Evolutionary conservation across 164 flowering plant genomes (phyloP).

Genomic region (Brasenia schreberi): DNA sequence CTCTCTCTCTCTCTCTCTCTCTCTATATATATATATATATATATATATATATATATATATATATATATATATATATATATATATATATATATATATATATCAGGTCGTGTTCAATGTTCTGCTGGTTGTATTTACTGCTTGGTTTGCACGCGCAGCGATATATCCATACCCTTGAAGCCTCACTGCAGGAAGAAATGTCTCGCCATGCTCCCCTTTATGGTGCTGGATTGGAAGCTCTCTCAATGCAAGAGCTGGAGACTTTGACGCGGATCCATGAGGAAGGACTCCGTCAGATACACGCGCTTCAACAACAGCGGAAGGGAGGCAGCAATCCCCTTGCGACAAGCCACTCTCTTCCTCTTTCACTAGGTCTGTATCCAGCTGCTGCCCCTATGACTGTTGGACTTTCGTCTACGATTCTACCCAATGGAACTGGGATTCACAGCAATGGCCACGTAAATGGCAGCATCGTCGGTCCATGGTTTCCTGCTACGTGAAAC

Average conservation of each 20-base stretch:
- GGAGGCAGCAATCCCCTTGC: conserved; percentile 54
- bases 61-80: too few relatives aligned
- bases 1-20: background rate
- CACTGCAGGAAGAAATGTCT: conserved; percentile 92
- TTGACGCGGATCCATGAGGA: conserved; percentile 87
- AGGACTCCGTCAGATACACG: conserved; percentile 81
- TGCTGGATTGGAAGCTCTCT: conserved; percentile 79
- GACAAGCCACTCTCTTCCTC: conserved; percentile 44
- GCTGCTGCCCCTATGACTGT: conserved; percentile 49
- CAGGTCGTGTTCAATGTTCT: background rate
- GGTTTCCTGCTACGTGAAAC: conserved; percentile 61
- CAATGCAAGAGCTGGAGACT: conserved; percentile 91
- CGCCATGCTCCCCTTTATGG: conserved; percentile 98
- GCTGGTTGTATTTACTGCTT: background rate
- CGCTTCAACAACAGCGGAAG: conserved; percentile 56
- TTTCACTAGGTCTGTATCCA: conserved; percentile 26
- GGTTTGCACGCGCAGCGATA: conserved; percentile 50
- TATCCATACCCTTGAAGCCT: conserved; percentile 60
- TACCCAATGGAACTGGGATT: conserved; percentile 58
- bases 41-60: too few relatives aligned
- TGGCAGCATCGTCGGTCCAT: conserved; percentile 52
- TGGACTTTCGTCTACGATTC: conserved; percentile 43
- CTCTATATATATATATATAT: too few relatives aligned
- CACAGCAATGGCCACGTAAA: conserved; percentile 80
- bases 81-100: too few relatives aligned